Percentiles rank a stretch among this genome's conserved stretches.
Conservation (phyloP, 768 basidiomycete species). For the Boletus sensibilis region DNA sequence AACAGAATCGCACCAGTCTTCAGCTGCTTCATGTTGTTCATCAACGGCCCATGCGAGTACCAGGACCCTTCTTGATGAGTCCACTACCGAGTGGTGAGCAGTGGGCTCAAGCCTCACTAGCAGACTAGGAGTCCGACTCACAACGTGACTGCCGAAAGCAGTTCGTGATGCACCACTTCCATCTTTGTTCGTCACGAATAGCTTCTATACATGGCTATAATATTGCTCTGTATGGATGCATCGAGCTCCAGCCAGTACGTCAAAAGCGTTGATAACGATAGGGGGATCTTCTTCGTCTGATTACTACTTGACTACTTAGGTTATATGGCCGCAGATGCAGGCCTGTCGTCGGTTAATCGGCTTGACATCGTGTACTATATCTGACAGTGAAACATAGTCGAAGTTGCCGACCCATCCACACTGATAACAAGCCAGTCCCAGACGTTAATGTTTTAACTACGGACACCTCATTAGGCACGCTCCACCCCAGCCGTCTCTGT, state of each 20-base stretch:
- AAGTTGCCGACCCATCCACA: not conserved
- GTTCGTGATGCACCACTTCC: not conserved
- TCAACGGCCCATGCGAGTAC: not conserved
- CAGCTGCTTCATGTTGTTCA: not conserved
- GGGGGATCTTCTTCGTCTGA: not conserved
- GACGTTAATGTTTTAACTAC: not conserved
- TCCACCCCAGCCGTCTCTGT: not conserved
- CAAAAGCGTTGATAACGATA: not conserved
- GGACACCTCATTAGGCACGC: not conserved
- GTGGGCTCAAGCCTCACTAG: not conserved
- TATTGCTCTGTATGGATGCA: not conserved
- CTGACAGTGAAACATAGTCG: not conserved
- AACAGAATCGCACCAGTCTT: not conserved
- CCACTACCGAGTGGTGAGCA: not conserved
- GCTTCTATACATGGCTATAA: not conserved
- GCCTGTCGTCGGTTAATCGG: not conserved
- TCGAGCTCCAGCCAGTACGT: not conserved
- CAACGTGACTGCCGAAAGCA: not conserved
- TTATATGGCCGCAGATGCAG: not conserved
- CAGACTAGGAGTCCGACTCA: no score
- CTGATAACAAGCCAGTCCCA: not conserved
- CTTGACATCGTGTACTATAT: not conserved
- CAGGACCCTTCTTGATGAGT: not conserved
- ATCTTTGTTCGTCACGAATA: not conserved
- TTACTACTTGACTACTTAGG: not conserved